Evolutionary conservation across 208 protist species (phyloP).

Genomic region (Leishmania guyanensis): DNA sequence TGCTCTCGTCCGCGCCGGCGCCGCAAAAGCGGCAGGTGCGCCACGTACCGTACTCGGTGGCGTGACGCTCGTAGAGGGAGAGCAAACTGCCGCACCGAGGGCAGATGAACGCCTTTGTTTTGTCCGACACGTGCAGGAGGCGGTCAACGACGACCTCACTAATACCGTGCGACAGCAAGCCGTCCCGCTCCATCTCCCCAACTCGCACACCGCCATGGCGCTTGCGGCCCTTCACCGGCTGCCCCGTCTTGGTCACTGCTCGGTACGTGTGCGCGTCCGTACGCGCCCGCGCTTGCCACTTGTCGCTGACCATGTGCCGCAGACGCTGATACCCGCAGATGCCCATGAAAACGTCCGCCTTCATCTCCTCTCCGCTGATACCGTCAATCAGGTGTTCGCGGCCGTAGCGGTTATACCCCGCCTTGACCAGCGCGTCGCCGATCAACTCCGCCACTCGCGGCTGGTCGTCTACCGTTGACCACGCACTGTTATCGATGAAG

Average conservation of each 20-base stretch:
- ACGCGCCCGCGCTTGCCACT: slow-evolving; percentile 98
- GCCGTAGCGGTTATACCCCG: slow-evolving; percentile 98
- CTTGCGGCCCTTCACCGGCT: slow-evolving; percentile 99
- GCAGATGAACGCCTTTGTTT: slow-evolving; percentile 88
- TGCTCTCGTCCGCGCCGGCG: slow-evolving; percentile 73
- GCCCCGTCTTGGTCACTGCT: slow-evolving; percentile 95
- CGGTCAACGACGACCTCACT: slow-evolving; percentile 99
- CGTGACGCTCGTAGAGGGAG: slow-evolving; percentile 88
- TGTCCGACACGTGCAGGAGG: slow-evolving; percentile 94
- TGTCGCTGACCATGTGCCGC: slow-evolving; percentile 99
- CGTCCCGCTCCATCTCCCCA: slow-evolving; percentile 99
- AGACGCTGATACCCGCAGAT: slow-evolving; percentile 99
- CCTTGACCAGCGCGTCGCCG: slow-evolving; percentile 95
- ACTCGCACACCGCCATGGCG: slow-evolving; percentile 98
- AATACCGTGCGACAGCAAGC: slow-evolving; percentile 98
- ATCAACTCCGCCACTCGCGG: slow-evolving; percentile 86
- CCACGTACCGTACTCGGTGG: slow-evolving; percentile 84
- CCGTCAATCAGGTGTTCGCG: slow-evolving; percentile 96
- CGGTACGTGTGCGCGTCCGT: slow-evolving; percentile 88
- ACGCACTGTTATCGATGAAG: slow-evolving; percentile 97
- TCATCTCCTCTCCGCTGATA: slow-evolving; percentile 95
- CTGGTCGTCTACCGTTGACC: slow-evolving; percentile 71
- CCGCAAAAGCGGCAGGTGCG: slow-evolving; percentile 90
- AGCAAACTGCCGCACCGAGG: slow-evolving; percentile 78
- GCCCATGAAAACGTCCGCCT: slow-evolving; percentile 98